Base-by-base conservation (phyloP, 1,139 yeast species). In the Blastobotrys serpentis region DNA sequence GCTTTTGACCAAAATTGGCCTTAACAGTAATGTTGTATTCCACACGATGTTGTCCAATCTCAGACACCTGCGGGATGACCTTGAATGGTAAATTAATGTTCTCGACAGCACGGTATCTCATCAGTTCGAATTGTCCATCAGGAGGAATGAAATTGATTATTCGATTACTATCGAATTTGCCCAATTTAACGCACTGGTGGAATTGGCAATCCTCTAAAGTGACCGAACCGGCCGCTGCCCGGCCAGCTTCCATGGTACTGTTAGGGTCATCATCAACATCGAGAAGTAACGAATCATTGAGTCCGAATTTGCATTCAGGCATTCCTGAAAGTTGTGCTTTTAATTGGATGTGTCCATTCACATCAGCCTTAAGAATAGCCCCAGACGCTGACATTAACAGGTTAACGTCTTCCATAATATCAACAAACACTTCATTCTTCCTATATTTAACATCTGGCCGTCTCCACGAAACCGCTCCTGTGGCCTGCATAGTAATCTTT, bases 51-150 rank as follows among this genome's bases (percentile, higher is more conserved):
- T 71, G 63, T 2, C 82, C 84, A n/a, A 71, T 61, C 48, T 78
- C 80, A 21, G 76, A 74, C 2, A 85, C 78, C 42, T 75, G 65
- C 1, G 94, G 85, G n/a, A 75, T 70, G 10, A 88, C 76, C 47
- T 75, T 73, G 65, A 89, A 86, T 2, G 98, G 98, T 21, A 87
- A 62, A 51, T 78, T 78, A 54, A 82, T 70, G 58, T 82, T 81
- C 58, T 80, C 78, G 6, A 62, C 64, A 47, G 78, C 76, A 49
- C 77, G 77, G 74, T 90, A 90, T 42, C 81, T 73, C 94, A 92
- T 84, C 50, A 92, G 76, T 64, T 89, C 95, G 65, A 88, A 88
- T 49, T 82, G 84, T 0, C 98, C 98, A 68, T 90, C 98, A 1
- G 98, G 96, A 4, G 96, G 96, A 10, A 84, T 75, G 58, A 88